Conservation (phyloP, 208 protist genomes). For the Trypanosoma scelopori region DNA sequence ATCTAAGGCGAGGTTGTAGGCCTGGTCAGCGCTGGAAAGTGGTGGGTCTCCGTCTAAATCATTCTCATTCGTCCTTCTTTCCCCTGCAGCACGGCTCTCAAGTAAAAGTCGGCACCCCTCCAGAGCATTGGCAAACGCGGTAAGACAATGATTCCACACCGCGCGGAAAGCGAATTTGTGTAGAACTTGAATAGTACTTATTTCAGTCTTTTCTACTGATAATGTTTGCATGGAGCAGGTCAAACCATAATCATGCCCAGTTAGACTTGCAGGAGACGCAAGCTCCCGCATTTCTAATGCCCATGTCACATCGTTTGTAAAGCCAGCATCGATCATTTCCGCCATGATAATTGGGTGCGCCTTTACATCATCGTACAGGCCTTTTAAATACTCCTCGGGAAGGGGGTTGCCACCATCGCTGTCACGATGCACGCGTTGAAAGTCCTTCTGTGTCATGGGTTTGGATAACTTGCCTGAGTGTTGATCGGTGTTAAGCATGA, state of each 20-base stretch:
- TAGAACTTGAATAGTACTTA: conserved; percentile 19
- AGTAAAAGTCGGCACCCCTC: conserved; percentile 35
- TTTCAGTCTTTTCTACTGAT: not conserved
- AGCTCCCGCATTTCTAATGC: conserved; percentile 58
- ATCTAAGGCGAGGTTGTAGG: conserved; percentile 17
- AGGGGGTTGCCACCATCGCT: conserved; percentile 94
- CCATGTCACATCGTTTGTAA: conserved; percentile 84
- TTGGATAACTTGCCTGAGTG: conserved; percentile 94
- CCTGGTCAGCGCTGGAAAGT: conserved; percentile 9
- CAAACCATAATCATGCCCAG: not conserved
- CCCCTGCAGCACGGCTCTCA: conserved; percentile 6
- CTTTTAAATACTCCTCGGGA: conserved; percentile 82
- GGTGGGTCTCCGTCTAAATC: not conserved
- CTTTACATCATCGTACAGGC: conserved; percentile 93
- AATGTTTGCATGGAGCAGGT: conserved; percentile 24
- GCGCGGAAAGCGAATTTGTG: conserved; percentile 51
- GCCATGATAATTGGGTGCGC: conserved; percentile 92
- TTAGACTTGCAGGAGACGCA: not conserved
- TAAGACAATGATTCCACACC: conserved; percentile 56
- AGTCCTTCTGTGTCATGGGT: conserved; percentile 94
- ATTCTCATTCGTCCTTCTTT: not conserved
- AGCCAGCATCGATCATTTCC: conserved; percentile 81
- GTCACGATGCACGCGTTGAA: conserved; percentile 94
- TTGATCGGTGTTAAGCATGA: conserved; percentile 99
- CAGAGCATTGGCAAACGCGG: conserved; percentile 53